Base-by-base conservation (phyloP, 257 asterid species). In the Plantago ovata region DNA sequence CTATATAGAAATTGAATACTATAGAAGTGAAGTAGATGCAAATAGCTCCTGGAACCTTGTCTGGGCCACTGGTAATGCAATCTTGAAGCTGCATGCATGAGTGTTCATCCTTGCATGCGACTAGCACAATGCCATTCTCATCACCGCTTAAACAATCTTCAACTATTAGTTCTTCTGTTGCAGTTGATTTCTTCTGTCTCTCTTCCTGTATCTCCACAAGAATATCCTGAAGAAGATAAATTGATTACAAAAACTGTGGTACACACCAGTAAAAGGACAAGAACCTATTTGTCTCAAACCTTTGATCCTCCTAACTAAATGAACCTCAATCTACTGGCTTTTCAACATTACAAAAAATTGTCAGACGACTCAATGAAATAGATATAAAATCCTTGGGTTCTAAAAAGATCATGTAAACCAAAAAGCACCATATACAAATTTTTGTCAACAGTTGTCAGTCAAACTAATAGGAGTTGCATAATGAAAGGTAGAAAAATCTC, bases 31-130 rank as follows among this genome's bases (percentile, higher is more conserved):
- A 9, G 28, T 16, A n/a, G 19, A 53, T 23, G 4, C 13, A n/a
- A 12, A 22, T 11, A 14, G 10, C 36, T 47, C 16, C 44, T 60
- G 65, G 66, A 74, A 92, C 97, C 98, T 92, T 75, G 54, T 71
- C 73, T 40, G 77, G 72, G 77, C 84, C 90, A 67, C 84, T 86
- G 33, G 65, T 69, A 50, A 82, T 84, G 83, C 90, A 88, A 71
- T 82, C 93, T 78, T 92, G 83, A 59, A 92, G 95, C 84, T 88
- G 96, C 84, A 86, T 79, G 72, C 95, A 88, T 3, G 98, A 80
- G 46, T 41, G 76, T 61, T 92, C 97, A 81, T 92, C 98, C 82
- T 84, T 92, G 89, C 97, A 92, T 47, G 88, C 94, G 59, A 92
- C 95, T 56, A 92, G 81, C 65, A 92, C 82, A 59, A 75, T 77